Conservation (phyloP, 1,284 basidiomycete genomes). For the Chondrostereum purpureum region DNA sequence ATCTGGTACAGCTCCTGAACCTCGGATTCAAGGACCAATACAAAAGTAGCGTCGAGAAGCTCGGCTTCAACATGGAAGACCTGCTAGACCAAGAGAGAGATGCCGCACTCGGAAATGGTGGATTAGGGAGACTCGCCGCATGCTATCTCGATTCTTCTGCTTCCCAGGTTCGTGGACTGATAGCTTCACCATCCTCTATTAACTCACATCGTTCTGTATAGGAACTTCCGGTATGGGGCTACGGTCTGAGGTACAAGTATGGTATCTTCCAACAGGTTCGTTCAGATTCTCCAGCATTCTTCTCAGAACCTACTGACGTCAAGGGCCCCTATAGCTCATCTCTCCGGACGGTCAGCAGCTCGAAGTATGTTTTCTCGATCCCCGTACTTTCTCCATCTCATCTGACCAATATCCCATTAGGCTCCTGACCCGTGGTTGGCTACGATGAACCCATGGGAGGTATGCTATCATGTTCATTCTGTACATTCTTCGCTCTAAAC, state of each 20-base stretch:
- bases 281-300: neutral
- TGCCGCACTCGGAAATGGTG: conserved; percentile 84
- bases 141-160: conserved; percentile 88
- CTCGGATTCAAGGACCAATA: conserved; percentile 77
- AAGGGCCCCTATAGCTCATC: conserved; percentile 42
- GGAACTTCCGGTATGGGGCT: conserved; percentile 74
- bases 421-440: conserved; percentile 92
- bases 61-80: conserved; percentile 86
- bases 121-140: conserved; percentile 86
- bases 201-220: conserved; percentile 13
- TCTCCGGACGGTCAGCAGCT: conserved; percentile 79
- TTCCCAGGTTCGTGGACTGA: conserved; percentile 66
- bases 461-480: conserved; percentile 10
- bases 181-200: too few relatives aligned
- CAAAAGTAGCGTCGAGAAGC: conserved; percentile 56
- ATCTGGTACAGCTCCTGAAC: conserved; percentile 57
- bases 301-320: neutral
- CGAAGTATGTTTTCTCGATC: conserved; percentile 44
- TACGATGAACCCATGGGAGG: conserved; percentile 83
- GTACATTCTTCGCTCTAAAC: neutral
- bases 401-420: conserved; percentile 41
- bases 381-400: neutral
- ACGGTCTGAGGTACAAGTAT: conserved; percentile 83
- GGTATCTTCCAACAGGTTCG: conserved; percentile 84
- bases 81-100: conserved; percentile 83